Evolutionary conservation across 2,329 filamentous ascomycete genomes (phyloP).

Genomic region (Colletotrichum somersetense): DNA sequence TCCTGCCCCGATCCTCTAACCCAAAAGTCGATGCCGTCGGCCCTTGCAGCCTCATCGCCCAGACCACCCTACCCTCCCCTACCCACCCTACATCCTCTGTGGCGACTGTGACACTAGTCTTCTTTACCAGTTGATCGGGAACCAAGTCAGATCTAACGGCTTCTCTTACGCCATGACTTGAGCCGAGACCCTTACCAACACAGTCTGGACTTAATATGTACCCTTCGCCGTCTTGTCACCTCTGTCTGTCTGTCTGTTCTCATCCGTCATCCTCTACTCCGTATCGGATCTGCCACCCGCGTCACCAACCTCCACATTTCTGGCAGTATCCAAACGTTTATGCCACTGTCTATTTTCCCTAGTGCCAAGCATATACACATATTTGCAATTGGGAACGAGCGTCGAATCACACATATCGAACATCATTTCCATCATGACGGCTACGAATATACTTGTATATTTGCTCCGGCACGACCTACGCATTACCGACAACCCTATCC

Average conservation of each 20-base stretch:
- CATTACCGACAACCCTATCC: slow-evolving; percentile 79
- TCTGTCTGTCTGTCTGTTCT: too few species aligned
- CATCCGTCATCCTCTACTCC: background rate
- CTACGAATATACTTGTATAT: slow-evolving; percentile 73
- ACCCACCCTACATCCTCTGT: background rate
- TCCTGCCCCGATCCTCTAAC: slow-evolving; percentile 25
- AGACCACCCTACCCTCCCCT: slow-evolving; percentile 11
- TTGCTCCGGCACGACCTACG: slow-evolving; percentile 80
- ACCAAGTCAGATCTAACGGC: slow-evolving; percentile 36
- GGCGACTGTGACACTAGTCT: slow-evolving; percentile 28
- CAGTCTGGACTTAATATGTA: slow-evolving; percentile 16
- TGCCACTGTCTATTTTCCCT: background rate
- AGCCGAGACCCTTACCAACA: slow-evolving; percentile 18
- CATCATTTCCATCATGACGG: slow-evolving; percentile 47
- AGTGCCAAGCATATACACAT: too few species aligned
- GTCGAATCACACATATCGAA: background rate
- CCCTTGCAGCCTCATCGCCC: slow-evolving; percentile 31
- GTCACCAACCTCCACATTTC: background rate
- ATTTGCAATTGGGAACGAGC: background rate
- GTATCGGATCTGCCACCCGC: background rate
- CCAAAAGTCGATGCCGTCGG: slow-evolving; percentile 36
- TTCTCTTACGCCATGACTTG: slow-evolving; percentile 41
- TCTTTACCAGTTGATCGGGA: slow-evolving; percentile 25
- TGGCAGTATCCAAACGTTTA: background rate
- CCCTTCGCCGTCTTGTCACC: background rate